Evolutionary conservation across 305 asterid genomes (phyloP).

Genomic region (Rubia tinctorum): DNA sequence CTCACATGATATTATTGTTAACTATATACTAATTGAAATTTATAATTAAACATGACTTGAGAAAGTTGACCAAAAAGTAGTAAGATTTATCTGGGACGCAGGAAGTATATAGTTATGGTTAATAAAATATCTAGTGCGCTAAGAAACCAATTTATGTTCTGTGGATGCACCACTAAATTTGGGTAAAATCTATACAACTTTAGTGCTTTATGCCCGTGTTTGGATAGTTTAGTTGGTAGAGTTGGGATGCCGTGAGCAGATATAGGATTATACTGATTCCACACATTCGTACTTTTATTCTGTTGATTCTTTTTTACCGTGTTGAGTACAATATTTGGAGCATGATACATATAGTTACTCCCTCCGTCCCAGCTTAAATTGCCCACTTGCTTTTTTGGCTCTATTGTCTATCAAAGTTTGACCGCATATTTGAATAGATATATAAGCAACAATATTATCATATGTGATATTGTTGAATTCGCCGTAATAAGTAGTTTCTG

Average conservation of each 20-base stretch:
- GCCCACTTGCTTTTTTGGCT: too few relatives aligned
- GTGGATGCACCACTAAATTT: background rate
- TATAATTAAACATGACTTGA: too few relatives aligned
- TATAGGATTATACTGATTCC: background rate
- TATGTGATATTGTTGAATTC: too few relatives aligned
- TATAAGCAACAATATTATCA: too few relatives aligned
- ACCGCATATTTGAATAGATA: too few relatives aligned
- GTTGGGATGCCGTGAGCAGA: background rate
- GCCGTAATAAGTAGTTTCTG: too few relatives aligned
- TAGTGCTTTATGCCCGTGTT: background rate
- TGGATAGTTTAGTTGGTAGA: background rate
- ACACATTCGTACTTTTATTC: background rate
- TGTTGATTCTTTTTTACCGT: background rate
- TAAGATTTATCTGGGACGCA: too few relatives aligned
- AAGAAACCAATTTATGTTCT: background rate
- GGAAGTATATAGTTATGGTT: background rate
- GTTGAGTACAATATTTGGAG: background rate
- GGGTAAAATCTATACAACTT: background rate
- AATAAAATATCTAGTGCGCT: background rate
- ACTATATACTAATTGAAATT: too few relatives aligned
- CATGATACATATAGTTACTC: background rate
- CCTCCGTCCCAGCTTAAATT: too few relatives aligned
- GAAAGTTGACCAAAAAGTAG: too few relatives aligned
- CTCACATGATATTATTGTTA: too few relatives aligned
- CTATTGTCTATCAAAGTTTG: too few relatives aligned